Evolutionary conservation across 2,329 filamentous ascomycete species (phyloP).

Genomic region (Microdochium paspali): DNA sequence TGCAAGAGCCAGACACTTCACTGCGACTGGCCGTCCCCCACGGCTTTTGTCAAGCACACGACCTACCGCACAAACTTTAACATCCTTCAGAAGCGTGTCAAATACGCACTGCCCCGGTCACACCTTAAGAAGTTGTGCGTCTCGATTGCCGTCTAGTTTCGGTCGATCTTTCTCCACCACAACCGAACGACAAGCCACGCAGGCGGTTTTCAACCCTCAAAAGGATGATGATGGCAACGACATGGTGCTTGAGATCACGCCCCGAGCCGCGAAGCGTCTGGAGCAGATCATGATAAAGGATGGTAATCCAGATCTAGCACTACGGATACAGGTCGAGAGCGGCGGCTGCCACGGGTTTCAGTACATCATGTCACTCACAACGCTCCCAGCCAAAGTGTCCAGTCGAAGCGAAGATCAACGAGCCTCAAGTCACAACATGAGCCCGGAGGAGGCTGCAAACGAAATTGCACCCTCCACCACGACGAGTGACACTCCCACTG

Average conservation of each 20-base stretch:
- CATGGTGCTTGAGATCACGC: slow-evolving; percentile 75
- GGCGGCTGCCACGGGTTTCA: slow-evolving; percentile 98
- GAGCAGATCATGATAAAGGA: slow-evolving; percentile 66
- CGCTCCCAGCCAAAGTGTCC: slow-evolving; percentile 33
- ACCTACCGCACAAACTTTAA: too few relatives aligned
- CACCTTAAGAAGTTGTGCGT: slow-evolving; percentile 17
- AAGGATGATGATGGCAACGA: slow-evolving; percentile 76
- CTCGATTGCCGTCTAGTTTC: neutral
- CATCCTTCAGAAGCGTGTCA: too few relatives aligned
- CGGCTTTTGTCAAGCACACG: slow-evolving; percentile 15
- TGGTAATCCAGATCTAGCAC: slow-evolving; percentile 66
- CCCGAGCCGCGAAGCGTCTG: slow-evolving; percentile 70
- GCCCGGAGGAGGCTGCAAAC: too few relatives aligned
- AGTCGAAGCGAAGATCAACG: too few relatives aligned
- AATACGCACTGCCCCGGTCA: too few relatives aligned
- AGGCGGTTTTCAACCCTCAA: slow-evolving; percentile 55
- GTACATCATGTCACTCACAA: slow-evolving; percentile 83
- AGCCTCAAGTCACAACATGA: too few relatives aligned
- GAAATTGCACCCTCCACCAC: slow-evolving; percentile 17
- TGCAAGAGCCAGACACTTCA: neutral
- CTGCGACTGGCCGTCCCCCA: neutral
- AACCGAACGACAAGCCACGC: neutral
- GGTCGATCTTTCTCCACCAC: neutral
- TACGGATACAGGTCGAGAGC: slow-evolving; percentile 87
- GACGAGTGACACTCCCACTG: slow-evolving; percentile 10